Percentiles rank a stretch among this genome's conserved stretches.
phyloP scores from a whole-genome alignment of 2,329 filamentous ascomycete species.

The Nemania sp. region DNA sequence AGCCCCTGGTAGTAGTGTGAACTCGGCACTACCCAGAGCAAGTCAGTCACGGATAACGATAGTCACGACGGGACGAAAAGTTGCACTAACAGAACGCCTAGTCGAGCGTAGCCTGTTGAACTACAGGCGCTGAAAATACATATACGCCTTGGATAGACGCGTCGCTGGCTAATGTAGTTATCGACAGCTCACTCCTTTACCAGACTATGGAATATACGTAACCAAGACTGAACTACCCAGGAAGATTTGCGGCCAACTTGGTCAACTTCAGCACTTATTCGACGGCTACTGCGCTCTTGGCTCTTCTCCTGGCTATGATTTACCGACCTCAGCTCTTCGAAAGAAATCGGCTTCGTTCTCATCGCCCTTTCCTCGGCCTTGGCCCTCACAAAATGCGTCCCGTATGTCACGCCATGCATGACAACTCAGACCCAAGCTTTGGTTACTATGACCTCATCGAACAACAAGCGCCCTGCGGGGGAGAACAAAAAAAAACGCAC shows the following conservation, averaged over 20 bases:
- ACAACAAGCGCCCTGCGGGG: not conserved
- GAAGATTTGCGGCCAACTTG: not conserved
- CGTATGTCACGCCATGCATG: not conserved
- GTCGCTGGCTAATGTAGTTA: not conserved
- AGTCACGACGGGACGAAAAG: not conserved
- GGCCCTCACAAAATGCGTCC: not conserved
- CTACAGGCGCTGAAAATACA: not conserved
- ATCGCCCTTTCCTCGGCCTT: not conserved
- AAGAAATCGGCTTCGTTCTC: not conserved
- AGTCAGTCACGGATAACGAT: not conserved
- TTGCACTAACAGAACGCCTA: not conserved
- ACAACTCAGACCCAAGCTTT: not conserved
- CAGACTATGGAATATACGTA: not conserved
- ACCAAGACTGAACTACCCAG: not conserved
- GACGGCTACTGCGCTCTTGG: not conserved
- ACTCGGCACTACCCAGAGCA: not conserved
- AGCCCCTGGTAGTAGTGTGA: not conserved
- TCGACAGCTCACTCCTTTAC: not conserved
- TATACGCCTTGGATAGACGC: not conserved
- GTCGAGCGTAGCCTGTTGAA: not conserved
- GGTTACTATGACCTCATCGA: not conserved
- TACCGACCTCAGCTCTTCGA: not conserved
- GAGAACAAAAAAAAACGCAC: not conserved
- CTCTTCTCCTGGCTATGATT: not conserved
- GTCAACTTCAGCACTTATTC: not conserved